Evolutionary conservation across 2,329 filamentous ascomycete species (phyloP).

Genomic region (Trichoderma hamatum): DNA sequence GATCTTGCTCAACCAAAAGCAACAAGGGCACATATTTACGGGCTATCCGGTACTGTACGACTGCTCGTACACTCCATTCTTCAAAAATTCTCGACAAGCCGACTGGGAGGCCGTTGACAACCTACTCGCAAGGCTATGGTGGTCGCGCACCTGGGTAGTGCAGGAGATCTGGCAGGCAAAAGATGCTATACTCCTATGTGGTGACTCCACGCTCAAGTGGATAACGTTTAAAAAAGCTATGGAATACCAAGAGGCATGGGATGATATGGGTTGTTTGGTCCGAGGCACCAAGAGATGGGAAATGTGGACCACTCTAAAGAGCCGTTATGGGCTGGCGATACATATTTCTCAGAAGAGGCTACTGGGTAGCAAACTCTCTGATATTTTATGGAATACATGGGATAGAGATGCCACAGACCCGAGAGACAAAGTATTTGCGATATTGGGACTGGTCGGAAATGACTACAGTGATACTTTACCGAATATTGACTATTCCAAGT

Average conservation of each 20-base stretch:
- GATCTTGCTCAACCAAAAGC: background rate
- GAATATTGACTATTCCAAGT: background rate
- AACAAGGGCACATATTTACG: background rate
- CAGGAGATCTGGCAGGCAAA: constrained; percentile 1
- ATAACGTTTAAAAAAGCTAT: background rate
- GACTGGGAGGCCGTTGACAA: background rate
- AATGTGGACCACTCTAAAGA: background rate
- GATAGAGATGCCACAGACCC: background rate
- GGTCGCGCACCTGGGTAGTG: background rate
- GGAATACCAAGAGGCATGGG: constrained; percentile 2
- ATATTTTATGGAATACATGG: constrained; percentile 4
- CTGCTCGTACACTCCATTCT: background rate
- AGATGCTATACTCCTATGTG: background rate
- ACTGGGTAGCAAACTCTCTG: background rate
- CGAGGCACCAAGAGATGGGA: background rate
- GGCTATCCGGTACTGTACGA: background rate
- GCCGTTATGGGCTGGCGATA: constrained; percentile 3
- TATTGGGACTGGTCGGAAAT: background rate
- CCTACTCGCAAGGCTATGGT: background rate
- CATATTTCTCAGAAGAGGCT: background rate
- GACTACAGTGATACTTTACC: background rate
- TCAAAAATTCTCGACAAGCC: background rate
- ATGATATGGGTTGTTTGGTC: constrained; percentile 4
- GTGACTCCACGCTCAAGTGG: background rate
- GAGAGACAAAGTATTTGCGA: background rate